These are phyloP conservation scores for Phlebiopsis gigantea DNA, from an alignment of 768 basidiomycete species.

Conservation along the genomic window DNA sequence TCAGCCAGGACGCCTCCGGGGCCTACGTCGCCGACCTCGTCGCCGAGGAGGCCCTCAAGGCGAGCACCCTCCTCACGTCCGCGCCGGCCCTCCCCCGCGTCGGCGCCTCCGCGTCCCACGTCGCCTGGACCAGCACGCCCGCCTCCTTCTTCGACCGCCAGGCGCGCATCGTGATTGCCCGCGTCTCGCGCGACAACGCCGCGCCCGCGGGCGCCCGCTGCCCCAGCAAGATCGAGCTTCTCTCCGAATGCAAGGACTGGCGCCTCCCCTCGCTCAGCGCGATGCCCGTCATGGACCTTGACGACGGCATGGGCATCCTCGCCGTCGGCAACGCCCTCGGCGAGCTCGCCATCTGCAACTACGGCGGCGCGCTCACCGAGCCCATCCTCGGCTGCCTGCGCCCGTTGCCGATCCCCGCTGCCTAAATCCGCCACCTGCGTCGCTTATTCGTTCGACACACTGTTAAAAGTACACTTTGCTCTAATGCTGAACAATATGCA, in stretches of 20 bases:
- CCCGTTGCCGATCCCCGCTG: constrained; percentile 5
- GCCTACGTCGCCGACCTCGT: constrained; percentile 5
- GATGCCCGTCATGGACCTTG: constrained; percentile 14
- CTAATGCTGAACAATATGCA: not conserved
- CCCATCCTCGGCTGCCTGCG: constrained; percentile 2
- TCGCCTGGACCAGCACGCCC: constrained; percentile 10
- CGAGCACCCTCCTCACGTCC: not conserved
- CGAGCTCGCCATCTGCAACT: constrained; percentile 12
- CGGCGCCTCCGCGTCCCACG: constrained; percentile 10
- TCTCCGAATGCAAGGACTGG: constrained; percentile 10
- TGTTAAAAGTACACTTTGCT: not conserved
- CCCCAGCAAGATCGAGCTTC: not conserved
- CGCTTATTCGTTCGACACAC: not conserved
- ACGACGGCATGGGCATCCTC: constrained; percentile 12
- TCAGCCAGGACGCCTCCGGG: not conserved
- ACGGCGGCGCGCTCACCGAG: not conserved
- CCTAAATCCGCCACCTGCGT: not conserved
- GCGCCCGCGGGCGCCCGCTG: not conserved
- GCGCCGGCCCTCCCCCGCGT: constrained; percentile 8
- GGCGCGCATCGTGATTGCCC: constrained; percentile 1
- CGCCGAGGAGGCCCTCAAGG: constrained; percentile 8
- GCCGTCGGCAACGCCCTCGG: constrained; percentile 13
- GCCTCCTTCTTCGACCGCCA: constrained; percentile 11
- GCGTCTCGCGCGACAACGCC: not conserved
- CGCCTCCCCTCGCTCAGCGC: constrained; percentile 9